Percentiles rank a stretch among this genome's conserved stretches.
phyloP scores from a whole-genome alignment of 2,329 filamentous ascomycete genomes.

The Fusarium solani-melongenae region DNA sequence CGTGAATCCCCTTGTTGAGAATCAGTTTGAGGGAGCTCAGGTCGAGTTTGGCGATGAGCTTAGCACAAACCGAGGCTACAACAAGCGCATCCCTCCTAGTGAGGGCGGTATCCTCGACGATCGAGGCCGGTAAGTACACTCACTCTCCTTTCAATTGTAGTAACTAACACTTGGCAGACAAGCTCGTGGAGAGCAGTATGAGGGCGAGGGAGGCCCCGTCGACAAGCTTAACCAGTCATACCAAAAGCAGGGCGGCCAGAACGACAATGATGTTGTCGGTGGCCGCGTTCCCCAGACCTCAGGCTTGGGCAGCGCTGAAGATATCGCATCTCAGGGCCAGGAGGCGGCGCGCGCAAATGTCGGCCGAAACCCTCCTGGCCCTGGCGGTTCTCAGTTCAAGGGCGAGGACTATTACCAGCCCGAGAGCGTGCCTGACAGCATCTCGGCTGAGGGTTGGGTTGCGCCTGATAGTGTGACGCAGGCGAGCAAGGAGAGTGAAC shows the following conservation, averaged over 20 bases:
- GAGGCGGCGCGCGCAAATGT: conserved; percentile 53
- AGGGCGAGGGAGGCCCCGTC: conserved; percentile 56
- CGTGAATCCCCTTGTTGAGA: conserved; percentile 55
- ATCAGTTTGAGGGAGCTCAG: conserved; percentile 51
- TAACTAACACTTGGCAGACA: conserved; percentile 48
- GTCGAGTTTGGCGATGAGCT: conserved; percentile 55
- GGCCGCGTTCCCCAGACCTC: conserved; percentile 37
- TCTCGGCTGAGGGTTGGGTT: conserved; percentile 55
- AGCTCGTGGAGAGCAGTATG: conserved; percentile 57
- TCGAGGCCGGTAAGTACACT: conserved; percentile 54
- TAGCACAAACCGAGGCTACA: conserved; percentile 58
- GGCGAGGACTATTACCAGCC: conserved; percentile 54
- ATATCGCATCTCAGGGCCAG: conserved; percentile 50
- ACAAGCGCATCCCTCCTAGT: conserved; percentile 57
- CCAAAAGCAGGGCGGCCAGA: conserved; percentile 48
- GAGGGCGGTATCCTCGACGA: conserved; percentile 59
- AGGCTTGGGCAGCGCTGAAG: conserved; percentile 39
- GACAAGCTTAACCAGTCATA: conserved; percentile 49
- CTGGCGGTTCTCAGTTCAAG: conserved; percentile 53
- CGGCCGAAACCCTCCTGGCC: conserved; percentile 48
- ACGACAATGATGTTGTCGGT: conserved; percentile 52
- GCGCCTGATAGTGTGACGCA: conserved; percentile 55
- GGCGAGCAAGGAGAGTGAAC: conserved; percentile 43
- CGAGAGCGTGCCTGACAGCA: conserved; percentile 56
- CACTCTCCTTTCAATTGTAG: background rate